Percentiles rank a stretch among this genome's conserved stretches.
Evolutionary conservation across 1,284 basidiomycete genomes (phyloP).

Genomic region (Pascua guehoae): DNA sequence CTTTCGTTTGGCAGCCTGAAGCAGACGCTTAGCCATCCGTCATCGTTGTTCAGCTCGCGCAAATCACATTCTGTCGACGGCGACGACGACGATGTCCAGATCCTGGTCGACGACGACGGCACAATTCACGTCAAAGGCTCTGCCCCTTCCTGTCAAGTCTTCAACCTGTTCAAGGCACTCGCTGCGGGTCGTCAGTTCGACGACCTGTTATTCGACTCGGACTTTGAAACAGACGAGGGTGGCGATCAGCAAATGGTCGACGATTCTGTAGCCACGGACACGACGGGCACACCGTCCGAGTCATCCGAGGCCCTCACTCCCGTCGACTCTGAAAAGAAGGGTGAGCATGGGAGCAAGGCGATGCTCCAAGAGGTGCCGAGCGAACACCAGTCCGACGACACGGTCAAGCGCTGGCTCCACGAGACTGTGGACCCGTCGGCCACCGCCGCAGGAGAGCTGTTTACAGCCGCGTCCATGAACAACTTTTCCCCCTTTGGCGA

Average conservation of each 20-base stretch:
- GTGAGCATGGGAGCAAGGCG: neutral
- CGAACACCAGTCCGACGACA: constrained; percentile 8
- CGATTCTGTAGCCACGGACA: neutral
- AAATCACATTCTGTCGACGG: too few relatives aligned
- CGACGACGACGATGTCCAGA: neutral
- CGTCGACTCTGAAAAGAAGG: neutral
- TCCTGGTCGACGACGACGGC: too few relatives aligned
- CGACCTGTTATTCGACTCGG: constrained; percentile 18
- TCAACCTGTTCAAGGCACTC: constrained; percentile 39
- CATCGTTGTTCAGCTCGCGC: too few relatives aligned
- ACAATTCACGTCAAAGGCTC: neutral
- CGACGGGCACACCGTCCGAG: neutral
- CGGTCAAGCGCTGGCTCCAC: constrained; percentile 22
- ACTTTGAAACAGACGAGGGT: constrained; percentile 5
- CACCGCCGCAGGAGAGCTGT: neutral
- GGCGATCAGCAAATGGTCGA: neutral
- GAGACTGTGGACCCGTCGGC: constrained; percentile 11
- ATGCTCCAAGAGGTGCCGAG: neutral
- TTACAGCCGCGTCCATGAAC: constrained; percentile 29
- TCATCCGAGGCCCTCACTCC: neutral
- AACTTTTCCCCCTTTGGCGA: constrained; percentile 19
- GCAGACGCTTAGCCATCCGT: too few relatives aligned
- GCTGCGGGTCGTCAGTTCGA: constrained; percentile 21
- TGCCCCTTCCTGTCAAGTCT: constrained; percentile 30
- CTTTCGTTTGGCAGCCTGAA: too few relatives aligned